Conservation (phyloP, 441 rosid genomes). For the Populus hybrid region DNA sequence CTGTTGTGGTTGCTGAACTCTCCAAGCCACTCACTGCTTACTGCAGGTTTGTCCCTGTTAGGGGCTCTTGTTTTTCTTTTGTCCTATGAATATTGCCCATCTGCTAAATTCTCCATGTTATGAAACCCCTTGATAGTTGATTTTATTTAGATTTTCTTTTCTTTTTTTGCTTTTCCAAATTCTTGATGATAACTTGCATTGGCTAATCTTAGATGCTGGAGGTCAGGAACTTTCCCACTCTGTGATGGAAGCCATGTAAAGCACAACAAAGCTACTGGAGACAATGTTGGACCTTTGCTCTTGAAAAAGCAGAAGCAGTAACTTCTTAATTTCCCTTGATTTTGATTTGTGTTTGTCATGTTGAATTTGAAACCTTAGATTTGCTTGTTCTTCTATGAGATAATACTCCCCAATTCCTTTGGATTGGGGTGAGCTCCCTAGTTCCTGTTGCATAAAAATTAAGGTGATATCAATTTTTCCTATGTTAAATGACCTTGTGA, state of each 20-base stretch:
- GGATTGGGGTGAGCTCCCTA: background rate
- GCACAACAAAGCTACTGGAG: slow-evolving; percentile 94
- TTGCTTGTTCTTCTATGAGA: background rate
- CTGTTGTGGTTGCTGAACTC: slow-evolving; percentile 67
- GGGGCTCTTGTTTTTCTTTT: background rate
- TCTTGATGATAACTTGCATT: background rate
- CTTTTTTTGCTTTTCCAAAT: background rate
- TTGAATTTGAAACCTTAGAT: background rate
- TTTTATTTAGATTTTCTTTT: background rate
- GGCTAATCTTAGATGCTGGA: slow-evolving; percentile 66
- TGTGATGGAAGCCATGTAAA: slow-evolving; percentile 91
- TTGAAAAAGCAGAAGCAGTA: slow-evolving; percentile 56
- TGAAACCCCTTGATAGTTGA: background rate
- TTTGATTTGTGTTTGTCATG: background rate
- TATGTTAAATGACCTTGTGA: background rate
- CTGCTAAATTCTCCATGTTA: too few species aligned
- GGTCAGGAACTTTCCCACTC: slow-evolving; percentile 81
- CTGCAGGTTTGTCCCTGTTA: slow-evolving; percentile 54
- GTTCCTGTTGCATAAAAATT: background rate
- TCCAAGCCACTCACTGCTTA: slow-evolving; percentile 80
- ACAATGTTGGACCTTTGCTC: slow-evolving; percentile 90
- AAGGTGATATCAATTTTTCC: background rate
- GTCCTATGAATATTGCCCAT: background rate
- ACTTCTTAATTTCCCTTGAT: background rate
- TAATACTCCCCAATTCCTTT: background rate